A percentile compares a stretch with the other conserved stretches of the same genome.
These are phyloP conservation scores for Cydonia oblonga DNA, from an alignment of 331 rosid species.

Conservation along the genomic window DNA sequence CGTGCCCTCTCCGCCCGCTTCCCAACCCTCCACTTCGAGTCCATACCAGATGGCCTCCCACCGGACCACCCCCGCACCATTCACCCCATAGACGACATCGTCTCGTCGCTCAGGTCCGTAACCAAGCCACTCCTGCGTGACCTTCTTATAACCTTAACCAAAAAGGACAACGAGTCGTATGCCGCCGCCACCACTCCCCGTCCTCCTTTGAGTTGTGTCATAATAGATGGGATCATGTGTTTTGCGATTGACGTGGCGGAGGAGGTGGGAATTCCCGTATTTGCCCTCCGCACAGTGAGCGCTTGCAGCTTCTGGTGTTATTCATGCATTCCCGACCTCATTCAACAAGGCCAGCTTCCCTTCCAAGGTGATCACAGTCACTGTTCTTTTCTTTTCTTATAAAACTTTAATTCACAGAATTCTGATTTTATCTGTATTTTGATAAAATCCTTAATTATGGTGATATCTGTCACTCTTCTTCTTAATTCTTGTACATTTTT, in stretches of 20 bases:
- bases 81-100: background rate
- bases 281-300: too few species aligned
- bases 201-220: background rate
- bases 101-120: background rate
- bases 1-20: too few species aligned
- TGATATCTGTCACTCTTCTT: too few species aligned
- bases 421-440: background rate
- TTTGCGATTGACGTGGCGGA: background rate
- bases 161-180: background rate
- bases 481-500: too few species aligned
- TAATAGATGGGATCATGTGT: background rate
- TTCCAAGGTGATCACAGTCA: background rate
- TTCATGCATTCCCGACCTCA: too few species aligned
- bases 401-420: background rate
- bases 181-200: too few species aligned
- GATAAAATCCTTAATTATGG: too few species aligned
- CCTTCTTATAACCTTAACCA: background rate
- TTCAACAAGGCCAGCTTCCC: background rate
- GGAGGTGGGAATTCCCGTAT: background rate
- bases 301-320: too few species aligned
- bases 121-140: constrained; percentile 21
- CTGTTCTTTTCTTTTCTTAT: background rate
- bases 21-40: too few species aligned
- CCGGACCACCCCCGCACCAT: constrained; percentile 12
- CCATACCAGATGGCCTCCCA: constrained; percentile 1